Evolutionary conservation across 352 stramenopile species (phyloP), one percentile per base, ranked within the genome.

Genomic region (Plasmopara viticola): DNA sequence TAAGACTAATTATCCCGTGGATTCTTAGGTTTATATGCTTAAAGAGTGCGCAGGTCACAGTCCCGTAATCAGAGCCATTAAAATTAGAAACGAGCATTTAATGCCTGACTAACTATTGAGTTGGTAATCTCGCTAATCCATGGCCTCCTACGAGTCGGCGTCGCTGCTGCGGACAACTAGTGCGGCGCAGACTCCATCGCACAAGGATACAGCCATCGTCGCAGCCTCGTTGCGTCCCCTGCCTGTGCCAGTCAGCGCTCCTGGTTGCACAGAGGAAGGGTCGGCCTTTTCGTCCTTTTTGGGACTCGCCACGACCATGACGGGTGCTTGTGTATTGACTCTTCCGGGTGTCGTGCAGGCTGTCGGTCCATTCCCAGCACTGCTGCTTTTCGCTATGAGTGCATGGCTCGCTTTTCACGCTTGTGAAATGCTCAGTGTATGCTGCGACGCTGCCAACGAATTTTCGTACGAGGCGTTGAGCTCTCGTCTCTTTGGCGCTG

Each of bases 381-480:
- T 89, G 9, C 25, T 84, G 3, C 64, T 90, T 35, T 82, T 90
- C 37, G 14, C 68, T 5, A 30, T 74, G 46, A 78, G 74, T 14
- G 75, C 60, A 9, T 84, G 62, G 67, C 56, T 93, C 52, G 77
- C 76, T 44, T 90, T 82, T 58, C 56, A 75, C 50, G 79, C 73
- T 48, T 89, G 84, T 47, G 73, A 87, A 62, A 88, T 88, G 64
- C 66, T 93, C 51, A 75, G 63, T 42, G 56, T 82, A 37, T 68
- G 66, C 39, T 88, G 74, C 37, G 77, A 90, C 51, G 74, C 74
- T 43, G 75, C 68, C 41, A 67, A 60, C 50, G 75, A 77, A 48
- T 89, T 73, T 62, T 93, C 82, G 51, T 93, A 84, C 64, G 82
- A 93, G 63, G 70, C 79, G 44, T 69, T 93, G 51, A 87, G 75